Evolutionary conservation across 345 rosid species (phyloP), one percentile per base, ranked within the genome.

Genomic region (Orychophragmus violaceus): DNA sequence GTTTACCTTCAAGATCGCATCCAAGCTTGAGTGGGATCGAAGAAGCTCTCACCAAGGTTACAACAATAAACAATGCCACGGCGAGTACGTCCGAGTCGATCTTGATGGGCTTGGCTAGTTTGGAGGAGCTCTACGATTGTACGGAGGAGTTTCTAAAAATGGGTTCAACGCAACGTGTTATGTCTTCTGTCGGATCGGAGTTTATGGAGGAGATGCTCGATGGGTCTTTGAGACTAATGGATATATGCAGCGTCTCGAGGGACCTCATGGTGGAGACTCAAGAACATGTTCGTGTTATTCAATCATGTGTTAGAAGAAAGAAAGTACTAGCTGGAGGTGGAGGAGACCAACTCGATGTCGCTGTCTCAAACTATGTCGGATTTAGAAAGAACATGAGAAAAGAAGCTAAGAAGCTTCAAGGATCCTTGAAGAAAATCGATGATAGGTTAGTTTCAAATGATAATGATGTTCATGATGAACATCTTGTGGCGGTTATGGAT

Each of bases 1-100:
- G 95, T 71, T 78, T 88, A 62, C 88, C 95, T 52, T 69, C 88
- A 33, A 83, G 88, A 27, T 78, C 89, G 39, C 91, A 91, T 77
- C 95, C 92, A 11, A 74, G 68, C 48, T 84, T 85, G 13, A 36
- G 45, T 5, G 69, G 14, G 32, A 42, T 81, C 3, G 85, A 84
- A 59, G 85, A 84, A 55, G 84, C 77, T 82, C 72, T 85, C 33
- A 39, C 22, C 78, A 83, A 79, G 78, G 65, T 88, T 30, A 77
- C 69, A 37, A n/a, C 58, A 6, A 60, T 59, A 59, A 84, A 67
- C 29, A n/a, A n/a, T n/a, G 49, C 68, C 3, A 54, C 82, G 17
- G 28, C 75, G 0, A 56, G 71, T 13, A 58, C 83, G n/a, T 77
- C 81, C 9, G 70, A 73, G 23, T 78, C 81, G 1, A 73, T 83